phyloP scores from a whole-genome alignment of 306 rosid genomes.

The Castanea sativa region DNA sequence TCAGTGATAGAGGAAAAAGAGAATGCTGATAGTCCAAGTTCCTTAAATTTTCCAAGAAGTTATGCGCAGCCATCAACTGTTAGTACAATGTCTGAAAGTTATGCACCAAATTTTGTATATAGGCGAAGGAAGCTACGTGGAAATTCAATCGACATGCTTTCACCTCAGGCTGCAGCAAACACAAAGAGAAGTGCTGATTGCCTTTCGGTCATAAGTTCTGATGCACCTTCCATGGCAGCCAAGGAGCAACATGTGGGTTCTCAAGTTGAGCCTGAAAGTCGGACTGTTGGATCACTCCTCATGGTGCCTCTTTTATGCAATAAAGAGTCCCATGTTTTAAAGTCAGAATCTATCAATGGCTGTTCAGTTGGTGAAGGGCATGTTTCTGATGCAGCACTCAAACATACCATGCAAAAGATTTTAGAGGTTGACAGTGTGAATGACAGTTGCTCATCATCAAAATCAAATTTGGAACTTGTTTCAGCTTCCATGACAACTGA shows the following conservation, averaged over 20 bases:
- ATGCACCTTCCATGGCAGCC: slow-evolving; percentile 37
- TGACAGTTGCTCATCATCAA: slow-evolving; percentile 90
- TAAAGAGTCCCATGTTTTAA: slow-evolving; percentile 18
- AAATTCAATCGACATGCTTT: slow-evolving; percentile 27
- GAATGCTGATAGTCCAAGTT: slow-evolving; percentile 38
- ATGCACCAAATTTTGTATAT: slow-evolving; percentile 51
- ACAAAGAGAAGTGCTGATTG: slow-evolving; percentile 41
- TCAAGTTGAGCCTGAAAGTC: slow-evolving; percentile 39
- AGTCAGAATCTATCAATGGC: slow-evolving; percentile 18
- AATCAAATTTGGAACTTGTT: slow-evolving; percentile 66
- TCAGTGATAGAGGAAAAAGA: slow-evolving; percentile 36
- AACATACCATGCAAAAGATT: slow-evolving; percentile 34
- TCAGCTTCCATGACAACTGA: slow-evolving; percentile 49
- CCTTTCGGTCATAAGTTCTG: slow-evolving; percentile 50
- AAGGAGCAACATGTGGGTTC: slow-evolving; percentile 42
- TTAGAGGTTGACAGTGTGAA: slow-evolving; percentile 62
- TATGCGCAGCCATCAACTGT: slow-evolving; percentile 49
- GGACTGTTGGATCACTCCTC: slow-evolving; percentile 29
- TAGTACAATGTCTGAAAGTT: slow-evolving; percentile 49
- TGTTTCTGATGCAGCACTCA: slow-evolving; percentile 34
- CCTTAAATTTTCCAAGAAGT: slow-evolving; percentile 37
- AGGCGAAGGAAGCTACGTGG: slow-evolving; percentile 59
- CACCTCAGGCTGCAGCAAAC: slow-evolving; percentile 28
- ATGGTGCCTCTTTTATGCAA: slow-evolving; percentile 25
- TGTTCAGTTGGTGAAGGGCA: slow-evolving; percentile 17